A percentile compares a stretch with the other conserved stretches of the same genome.
These are phyloP conservation scores for Tricholoma flavovirens DNA, from an alignment of 768 basidiomycete species.

Conservation along the genomic window DNA sequence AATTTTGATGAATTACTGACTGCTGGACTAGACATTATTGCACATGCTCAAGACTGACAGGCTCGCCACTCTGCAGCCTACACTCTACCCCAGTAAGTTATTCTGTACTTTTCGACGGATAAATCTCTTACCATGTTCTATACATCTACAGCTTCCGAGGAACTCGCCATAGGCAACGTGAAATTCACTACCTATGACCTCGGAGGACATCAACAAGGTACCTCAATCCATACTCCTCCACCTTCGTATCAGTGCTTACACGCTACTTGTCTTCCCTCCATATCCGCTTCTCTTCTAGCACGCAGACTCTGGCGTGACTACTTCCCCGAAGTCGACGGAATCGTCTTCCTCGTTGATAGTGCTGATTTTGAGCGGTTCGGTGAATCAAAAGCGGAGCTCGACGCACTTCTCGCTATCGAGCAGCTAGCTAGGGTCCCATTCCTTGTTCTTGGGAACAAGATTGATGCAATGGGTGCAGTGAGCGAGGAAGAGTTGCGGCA, in stretches of 20 bases:
- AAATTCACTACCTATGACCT: constrained; percentile 99
- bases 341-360: constrained; percentile 96
- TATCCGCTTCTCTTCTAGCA: constrained; percentile 36
- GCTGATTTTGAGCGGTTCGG: constrained; percentile 95
- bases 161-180: constrained; percentile 96
- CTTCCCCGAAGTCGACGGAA: constrained; percentile 99
- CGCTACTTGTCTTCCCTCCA: not conserved
- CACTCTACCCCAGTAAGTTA: constrained; percentile 88
- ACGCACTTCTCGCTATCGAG: constrained; percentile 93
- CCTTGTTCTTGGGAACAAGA: constrained; percentile 98
- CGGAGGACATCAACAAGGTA: constrained; percentile 96
- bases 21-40: constrained; percentile 65
- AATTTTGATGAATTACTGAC: constrained; percentile 1
- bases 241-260: not conserved
- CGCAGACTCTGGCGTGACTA: constrained; percentile 99
- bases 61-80: constrained; percentile 94
- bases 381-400: constrained; percentile 96
- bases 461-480: constrained; percentile 96
- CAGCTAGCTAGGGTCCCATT: constrained; percentile 95
- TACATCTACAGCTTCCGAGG: constrained; percentile 77
- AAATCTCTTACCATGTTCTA: constrained; percentile 1
- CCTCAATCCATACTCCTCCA: constrained; percentile 10
- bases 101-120: constrained; percentile 4
- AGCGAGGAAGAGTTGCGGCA: constrained; percentile 97
- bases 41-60: constrained; percentile 99